Base-by-base conservation (phyloP, 768 basidiomycete genomes). In the Coprinellus micaceus region DNA sequence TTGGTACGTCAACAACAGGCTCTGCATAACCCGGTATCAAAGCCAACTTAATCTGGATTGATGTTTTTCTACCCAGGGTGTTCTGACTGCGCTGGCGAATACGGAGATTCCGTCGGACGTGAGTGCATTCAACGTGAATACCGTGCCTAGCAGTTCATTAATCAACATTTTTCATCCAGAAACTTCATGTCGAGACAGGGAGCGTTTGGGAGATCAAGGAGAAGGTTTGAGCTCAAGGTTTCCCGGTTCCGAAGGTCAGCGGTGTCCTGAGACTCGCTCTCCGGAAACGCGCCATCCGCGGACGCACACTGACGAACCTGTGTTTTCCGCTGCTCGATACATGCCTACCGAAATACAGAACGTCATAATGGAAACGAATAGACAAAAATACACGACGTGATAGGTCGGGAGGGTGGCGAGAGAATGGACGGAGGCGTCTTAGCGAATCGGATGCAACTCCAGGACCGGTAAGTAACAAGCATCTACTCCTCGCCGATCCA, bases 61-160 rank as follows among this genome's bases (percentile, higher is more conserved):
- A 33, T 58, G 47, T 62, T 28, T 56, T 50, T 24, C 29, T 39
- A 30, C 26, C 15, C 45, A 76, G 74, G 84, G 79, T 43, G 78
- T 86, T 12, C 71, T 89, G 37, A 79, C 83, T 58, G 82, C 86
- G 1, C 72, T 88, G 51, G 66, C 67, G 24, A 72, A 73, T 52
- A 73, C 78, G 54, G 68, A 74, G 25, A 78, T 88, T 58, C 70
- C 77, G 41, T 58, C 67, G 52, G 75, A 83, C 52, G 87, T 87
- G 69, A 68, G 80, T 72, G 47, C 36, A 49, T 52, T 55, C 52
- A 39, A 56, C 43, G 37, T 56, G 30, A 57, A 26, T 59, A 58
- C 47, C 4, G 43, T 7, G 51, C n/a, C 43, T 33, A 33, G 13
- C 6, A 33, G 33, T 33, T 6, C 13, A 13, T 33, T 33, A 33